These are phyloP conservation scores for Neurospora sp. DNA, from an alignment of 495 filamentous ascomycete species.

Conservation along the genomic window DNA sequence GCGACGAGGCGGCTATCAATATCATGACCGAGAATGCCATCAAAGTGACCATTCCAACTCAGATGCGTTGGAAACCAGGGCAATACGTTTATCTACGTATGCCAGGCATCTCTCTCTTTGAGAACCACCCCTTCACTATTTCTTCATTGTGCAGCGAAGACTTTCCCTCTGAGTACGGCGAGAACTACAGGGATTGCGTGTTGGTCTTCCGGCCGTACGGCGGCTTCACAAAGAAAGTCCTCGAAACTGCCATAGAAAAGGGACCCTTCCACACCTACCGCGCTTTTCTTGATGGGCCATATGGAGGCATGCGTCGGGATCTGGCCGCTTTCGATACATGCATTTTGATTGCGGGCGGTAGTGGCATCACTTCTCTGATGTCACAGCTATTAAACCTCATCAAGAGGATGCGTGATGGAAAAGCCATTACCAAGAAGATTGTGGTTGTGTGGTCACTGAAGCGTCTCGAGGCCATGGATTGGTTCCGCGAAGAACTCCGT, in stretches of 20 bases:
- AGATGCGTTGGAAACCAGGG: slow-evolving; percentile 85
- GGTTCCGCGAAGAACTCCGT: slow-evolving; percentile 92
- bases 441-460: slow-evolving; percentile 89
- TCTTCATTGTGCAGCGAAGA: slow-evolving; percentile 76
- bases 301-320: slow-evolving; percentile 86
- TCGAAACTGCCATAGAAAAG: slow-evolving; percentile 66
- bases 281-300: slow-evolving; percentile 86
- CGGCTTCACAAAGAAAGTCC: slow-evolving; percentile 76
- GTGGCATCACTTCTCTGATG: slow-evolving; percentile 87
- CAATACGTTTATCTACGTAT: slow-evolving; percentile 93
- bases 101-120: slow-evolving; percentile 78
- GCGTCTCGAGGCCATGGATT: slow-evolving; percentile 85
- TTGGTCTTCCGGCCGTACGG: slow-evolving; percentile 85
- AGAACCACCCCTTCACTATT: slow-evolving; percentile 95
- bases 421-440: slow-evolving; percentile 82
- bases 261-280: slow-evolving; percentile 81
- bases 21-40: slow-evolving; percentile 84
- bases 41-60: slow-evolving; percentile 86
- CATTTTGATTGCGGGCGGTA: slow-evolving; percentile 85
- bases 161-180: slow-evolving; percentile 80
- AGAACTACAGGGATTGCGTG: slow-evolving; percentile 76
- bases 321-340: slow-evolving; percentile 90
- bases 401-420: slow-evolving; percentile 87
- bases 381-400: slow-evolving; percentile 84
- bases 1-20: slow-evolving; percentile 79